Percentiles rank a stretch among this genome's conserved stretches.
These are phyloP conservation scores for Erysimum cheiranthoides DNA, from an alignment of 345 rosid species.

Conservation along the genomic window DNA sequence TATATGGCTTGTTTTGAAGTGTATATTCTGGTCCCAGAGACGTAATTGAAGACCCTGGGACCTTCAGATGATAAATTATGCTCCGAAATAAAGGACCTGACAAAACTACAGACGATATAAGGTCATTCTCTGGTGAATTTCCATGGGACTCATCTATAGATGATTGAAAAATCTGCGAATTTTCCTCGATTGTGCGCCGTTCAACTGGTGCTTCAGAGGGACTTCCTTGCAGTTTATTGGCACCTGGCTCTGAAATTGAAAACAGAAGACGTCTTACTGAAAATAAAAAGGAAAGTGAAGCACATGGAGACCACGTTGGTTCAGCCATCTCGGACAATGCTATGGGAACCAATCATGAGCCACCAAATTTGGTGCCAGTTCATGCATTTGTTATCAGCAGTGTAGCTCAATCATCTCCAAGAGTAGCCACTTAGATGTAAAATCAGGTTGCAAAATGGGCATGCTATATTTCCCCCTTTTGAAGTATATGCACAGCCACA, in stretches of 20 bases:
- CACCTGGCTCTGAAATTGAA: constrained; percentile 49
- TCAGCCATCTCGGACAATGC: constrained; percentile 21
- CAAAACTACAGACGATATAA: constrained; percentile 37
- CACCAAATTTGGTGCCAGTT: constrained; percentile 4
- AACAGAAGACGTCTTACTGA: constrained; percentile 18
- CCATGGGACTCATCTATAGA: constrained; percentile 46
- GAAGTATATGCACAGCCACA: neutral
- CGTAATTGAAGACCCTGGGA: constrained; percentile 38
- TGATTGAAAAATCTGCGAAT: constrained; percentile 31
- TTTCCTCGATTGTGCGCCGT: constrained; percentile 34
- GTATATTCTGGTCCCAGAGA: constrained; percentile 41
- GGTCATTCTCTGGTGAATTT: constrained; percentile 40
- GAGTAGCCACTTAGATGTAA: constrained; percentile 20
- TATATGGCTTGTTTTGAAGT: constrained; percentile 39
- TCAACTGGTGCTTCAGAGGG: constrained; percentile 47
- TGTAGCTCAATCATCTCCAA: constrained; percentile 23
- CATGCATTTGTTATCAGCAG: constrained; percentile 34
- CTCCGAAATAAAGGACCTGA: constrained; percentile 57
- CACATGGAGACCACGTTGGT: constrained; percentile 8
- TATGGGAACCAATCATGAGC: constrained; percentile 2
- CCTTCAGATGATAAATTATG: constrained; percentile 63
- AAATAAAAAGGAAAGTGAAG: constrained; percentile 11
- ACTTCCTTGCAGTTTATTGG: constrained; percentile 50
- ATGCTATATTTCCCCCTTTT: neutral
- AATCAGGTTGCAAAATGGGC: constrained; percentile 20